These are phyloP conservation scores for Cryptosporidium parvum DNA, from an alignment of 169 alveolate genomes.

Conservation along the genomic window DNA sequence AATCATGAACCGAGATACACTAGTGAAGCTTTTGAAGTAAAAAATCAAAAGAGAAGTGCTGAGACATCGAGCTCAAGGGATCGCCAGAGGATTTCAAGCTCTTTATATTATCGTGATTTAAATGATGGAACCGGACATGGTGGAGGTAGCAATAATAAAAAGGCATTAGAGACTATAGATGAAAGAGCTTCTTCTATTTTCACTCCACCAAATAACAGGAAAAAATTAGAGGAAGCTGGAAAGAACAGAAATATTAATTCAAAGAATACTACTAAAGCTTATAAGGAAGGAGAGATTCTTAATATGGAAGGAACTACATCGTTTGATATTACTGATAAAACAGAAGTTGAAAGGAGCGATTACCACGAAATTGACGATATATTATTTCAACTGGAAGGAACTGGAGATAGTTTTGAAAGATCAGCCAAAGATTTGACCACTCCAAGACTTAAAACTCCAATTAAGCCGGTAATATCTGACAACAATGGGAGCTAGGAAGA, in stretches of 20 bases:
- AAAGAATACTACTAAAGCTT: background rate
- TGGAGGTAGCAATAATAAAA: background rate
- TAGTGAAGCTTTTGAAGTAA: background rate
- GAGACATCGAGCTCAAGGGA: background rate
- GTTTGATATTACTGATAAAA: background rate
- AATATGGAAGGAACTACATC: background rate
- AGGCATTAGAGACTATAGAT: slow-evolving; percentile 18
- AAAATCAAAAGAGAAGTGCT: background rate
- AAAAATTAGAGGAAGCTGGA: background rate
- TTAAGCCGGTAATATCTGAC: slow-evolving; percentile 37
- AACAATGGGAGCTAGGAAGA: background rate
- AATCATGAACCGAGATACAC: slow-evolving; percentile 39
- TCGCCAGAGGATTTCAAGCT: background rate
- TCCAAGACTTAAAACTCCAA: slow-evolving; percentile 59
- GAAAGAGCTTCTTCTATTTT: slow-evolving; percentile 29
- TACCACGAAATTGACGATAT: background rate
- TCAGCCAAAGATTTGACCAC: slow-evolving; percentile 46
- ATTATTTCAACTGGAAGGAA: slow-evolving; percentile 5
- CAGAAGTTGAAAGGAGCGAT: background rate
- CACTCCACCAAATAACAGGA: slow-evolving; percentile 58
- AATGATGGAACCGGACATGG: background rate
- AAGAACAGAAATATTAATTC: background rate
- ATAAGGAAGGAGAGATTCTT: background rate
- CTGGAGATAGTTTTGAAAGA: slow-evolving; percentile 36
- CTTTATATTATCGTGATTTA: slow-evolving; percentile 4